Percentiles rank a stretch among this genome's conserved stretches.
phyloP scores from a whole-genome alignment of 164 flowering plant genomes.

The Akebia trifoliata region DNA sequence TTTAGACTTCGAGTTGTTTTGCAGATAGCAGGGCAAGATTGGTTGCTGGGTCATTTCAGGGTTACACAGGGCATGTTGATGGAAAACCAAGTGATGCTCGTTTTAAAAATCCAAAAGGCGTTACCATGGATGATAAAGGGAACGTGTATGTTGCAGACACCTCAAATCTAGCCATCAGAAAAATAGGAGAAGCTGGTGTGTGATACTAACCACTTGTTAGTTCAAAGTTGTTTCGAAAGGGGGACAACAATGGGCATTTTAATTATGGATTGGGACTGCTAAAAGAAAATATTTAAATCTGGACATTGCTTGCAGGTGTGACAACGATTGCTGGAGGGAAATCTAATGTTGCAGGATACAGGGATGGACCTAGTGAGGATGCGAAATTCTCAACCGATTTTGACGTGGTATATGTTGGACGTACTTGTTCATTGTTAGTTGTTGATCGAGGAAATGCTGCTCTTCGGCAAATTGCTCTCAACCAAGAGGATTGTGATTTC shows the following conservation, averaged over 20 bases:
- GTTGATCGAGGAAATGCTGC: slow-evolving; percentile 98
- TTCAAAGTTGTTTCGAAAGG: not conserved
- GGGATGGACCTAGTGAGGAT: slow-evolving; percentile 98
- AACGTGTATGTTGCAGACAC: slow-evolving; percentile 96
- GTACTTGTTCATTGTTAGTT: slow-evolving; percentile 86
- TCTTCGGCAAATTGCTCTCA: slow-evolving; percentile 84
- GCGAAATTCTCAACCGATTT: slow-evolving; percentile 92
- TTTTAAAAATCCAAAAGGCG: slow-evolving; percentile 88
- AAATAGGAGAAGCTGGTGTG: slow-evolving; percentile 87
- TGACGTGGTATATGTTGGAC: slow-evolving; percentile 75
- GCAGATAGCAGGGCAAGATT: slow-evolving; percentile 96
- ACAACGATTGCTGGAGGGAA: slow-evolving; percentile 99
- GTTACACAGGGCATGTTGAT: slow-evolving; percentile 87
- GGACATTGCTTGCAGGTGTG: slow-evolving; percentile 55
- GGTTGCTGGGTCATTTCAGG: slow-evolving; percentile 97
- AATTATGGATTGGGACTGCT: not conserved
- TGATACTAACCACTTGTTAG: not conserved
- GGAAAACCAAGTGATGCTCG: slow-evolving; percentile 96
- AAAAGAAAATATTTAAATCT: not conserved
- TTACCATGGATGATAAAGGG: slow-evolving; percentile 92
- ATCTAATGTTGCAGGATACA: slow-evolving; percentile 83
- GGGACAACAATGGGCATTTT: not conserved
- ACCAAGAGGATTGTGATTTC: slow-evolving; percentile 78
- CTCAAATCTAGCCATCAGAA: slow-evolving; percentile 82
- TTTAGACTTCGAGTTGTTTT: slow-evolving; percentile 20